A percentile compares a stretch with the other conserved stretches of the same genome.
These are phyloP conservation scores for Stenogyne calaminthoides DNA, from an alignment of 305 asterid genomes.

Conservation along the genomic window DNA sequence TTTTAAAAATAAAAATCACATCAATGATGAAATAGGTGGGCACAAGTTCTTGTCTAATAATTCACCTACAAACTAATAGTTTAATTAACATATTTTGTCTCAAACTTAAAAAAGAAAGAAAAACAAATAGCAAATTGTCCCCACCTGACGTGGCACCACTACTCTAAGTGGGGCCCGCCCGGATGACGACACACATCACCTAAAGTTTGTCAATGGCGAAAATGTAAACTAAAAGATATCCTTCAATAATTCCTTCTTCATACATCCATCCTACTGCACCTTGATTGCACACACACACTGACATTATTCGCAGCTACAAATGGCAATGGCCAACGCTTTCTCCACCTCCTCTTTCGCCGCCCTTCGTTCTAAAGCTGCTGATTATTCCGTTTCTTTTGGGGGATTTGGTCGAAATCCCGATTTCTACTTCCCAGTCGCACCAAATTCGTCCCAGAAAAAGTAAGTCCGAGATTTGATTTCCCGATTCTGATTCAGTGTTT, in stretches of 20 bases:
- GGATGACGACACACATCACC: constrained; percentile 28
- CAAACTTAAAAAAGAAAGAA: too few species aligned
- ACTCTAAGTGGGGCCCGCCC: background rate
- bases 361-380: constrained; percentile 38
- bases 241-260: constrained; percentile 35
- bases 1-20: too few species aligned
- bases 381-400: constrained; percentile 24
- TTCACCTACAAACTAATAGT: too few species aligned
- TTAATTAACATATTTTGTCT: too few species aligned
- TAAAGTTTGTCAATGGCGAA: background rate
- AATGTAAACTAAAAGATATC: background rate
- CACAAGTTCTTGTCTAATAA: too few species aligned
- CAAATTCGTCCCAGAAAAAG: constrained; percentile 34
- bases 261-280: constrained; percentile 3
- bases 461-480: constrained; percentile 28
- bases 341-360: constrained; percentile 37
- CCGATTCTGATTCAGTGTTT: constrained; percentile 1
- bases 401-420: constrained; percentile 30
- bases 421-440: constrained; percentile 25
- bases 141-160: constrained; percentile 34
- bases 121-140: background rate
- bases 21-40: too few species aligned
- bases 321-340: constrained; percentile 62
- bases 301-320: constrained; percentile 8
- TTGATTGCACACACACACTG: constrained; percentile 18